phyloP scores from a whole-genome alignment of 1,139 yeast genomes.

The Debaryomycetaceae sp. region DNA sequence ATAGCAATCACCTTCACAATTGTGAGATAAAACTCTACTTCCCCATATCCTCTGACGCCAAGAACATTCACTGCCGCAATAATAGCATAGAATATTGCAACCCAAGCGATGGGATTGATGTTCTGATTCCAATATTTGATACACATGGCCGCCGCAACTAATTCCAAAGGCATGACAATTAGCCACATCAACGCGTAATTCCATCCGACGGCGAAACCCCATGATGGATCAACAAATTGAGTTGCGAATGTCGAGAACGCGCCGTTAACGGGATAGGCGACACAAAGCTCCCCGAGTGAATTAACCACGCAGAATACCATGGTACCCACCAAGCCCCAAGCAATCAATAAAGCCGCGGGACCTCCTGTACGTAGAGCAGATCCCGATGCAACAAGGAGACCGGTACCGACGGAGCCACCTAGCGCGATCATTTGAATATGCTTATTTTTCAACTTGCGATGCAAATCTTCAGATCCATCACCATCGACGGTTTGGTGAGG shows the following conservation, averaged over 20 bases:
- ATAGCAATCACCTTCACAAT: slow-evolving; percentile 33
- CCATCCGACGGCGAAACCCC: slow-evolving; percentile 43
- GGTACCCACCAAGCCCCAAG: slow-evolving; percentile 44
- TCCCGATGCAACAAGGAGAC: slow-evolving; percentile 66
- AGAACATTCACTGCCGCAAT: slow-evolving; percentile 29
- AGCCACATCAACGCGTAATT: slow-evolving; percentile 34
- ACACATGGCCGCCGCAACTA: slow-evolving; percentile 34
- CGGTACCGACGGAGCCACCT: slow-evolving; percentile 31
- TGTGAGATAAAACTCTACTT: slow-evolving; percentile 31
- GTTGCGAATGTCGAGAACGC: slow-evolving; percentile 47
- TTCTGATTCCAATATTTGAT: slow-evolving; percentile 28
- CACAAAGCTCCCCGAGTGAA: slow-evolving; percentile 52
- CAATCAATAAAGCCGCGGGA: slow-evolving; percentile 66
- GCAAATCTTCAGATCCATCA: slow-evolving; percentile 11
- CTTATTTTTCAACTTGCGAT: slow-evolving; percentile 26
- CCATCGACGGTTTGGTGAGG: not conserved
- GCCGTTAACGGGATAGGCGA: slow-evolving; percentile 52
- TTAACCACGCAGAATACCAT: slow-evolving; percentile 43
- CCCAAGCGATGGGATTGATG: slow-evolving; percentile 34
- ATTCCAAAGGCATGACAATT: slow-evolving; percentile 32
- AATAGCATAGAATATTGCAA: slow-evolving; percentile 27
- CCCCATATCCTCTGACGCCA: slow-evolving; percentile 38
- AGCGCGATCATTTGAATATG: slow-evolving; percentile 37
- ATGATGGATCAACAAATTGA: slow-evolving; percentile 50
- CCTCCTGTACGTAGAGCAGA: slow-evolving; percentile 62